Evolutionary conservation across 2,329 filamentous ascomycete genomes (phyloP).

Genomic region (Ciborinia camelliae): DNA sequence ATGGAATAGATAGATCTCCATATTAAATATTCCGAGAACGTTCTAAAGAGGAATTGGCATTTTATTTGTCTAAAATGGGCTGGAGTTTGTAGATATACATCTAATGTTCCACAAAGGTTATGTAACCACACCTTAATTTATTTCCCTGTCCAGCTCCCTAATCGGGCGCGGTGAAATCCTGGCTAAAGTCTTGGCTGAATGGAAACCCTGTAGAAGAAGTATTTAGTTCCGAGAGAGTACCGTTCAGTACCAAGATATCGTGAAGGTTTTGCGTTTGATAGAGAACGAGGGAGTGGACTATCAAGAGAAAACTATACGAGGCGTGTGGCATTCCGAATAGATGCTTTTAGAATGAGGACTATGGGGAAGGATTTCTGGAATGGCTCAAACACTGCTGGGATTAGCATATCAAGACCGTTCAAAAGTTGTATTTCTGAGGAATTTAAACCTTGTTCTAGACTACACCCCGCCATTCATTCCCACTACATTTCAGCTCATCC

Average conservation of each 20-base stretch:
- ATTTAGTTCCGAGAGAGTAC: neutral
- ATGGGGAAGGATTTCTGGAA: neutral
- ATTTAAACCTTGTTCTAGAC: neutral
- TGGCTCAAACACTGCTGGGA: neutral
- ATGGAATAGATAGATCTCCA: neutral
- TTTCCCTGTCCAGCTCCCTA: constrained; percentile 10
- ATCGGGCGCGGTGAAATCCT: neutral
- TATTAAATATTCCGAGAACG: neutral
- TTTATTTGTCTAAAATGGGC: neutral
- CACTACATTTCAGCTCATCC: neutral
- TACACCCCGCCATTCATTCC: neutral
- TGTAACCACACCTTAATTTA: constrained; percentile 1
- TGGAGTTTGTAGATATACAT: constrained; percentile 12
- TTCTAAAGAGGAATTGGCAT: neutral
- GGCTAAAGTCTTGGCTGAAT: neutral
- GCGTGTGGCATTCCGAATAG: neutral
- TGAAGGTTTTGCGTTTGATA: neutral
- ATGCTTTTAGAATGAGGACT: neutral
- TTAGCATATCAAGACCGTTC: neutral
- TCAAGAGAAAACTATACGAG: neutral
- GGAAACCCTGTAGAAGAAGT: neutral
- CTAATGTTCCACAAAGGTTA: neutral
- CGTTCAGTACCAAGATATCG: neutral
- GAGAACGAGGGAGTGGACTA: neutral
- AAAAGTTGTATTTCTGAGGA: neutral